Conservation (phyloP, 2,329 filamentous ascomycete genomes). For the Stromatinia cepivora region DNA sequence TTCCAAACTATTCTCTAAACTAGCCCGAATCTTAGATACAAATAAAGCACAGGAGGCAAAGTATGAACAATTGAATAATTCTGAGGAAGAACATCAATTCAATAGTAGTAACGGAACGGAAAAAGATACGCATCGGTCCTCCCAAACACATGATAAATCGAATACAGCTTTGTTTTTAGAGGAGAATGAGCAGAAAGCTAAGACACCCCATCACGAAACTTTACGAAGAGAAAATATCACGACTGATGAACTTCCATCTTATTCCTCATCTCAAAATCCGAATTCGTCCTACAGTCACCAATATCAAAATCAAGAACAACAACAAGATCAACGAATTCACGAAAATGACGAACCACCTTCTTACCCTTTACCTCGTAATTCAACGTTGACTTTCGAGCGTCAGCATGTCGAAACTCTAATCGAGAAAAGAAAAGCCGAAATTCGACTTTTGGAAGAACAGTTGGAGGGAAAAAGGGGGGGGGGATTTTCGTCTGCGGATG, state of each 20-base stretch:
- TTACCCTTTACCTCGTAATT: not conserved
- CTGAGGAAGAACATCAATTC: not conserved
- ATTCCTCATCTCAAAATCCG: not conserved
- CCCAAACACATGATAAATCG: not conserved
- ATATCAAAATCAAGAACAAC: too few relatives aligned
- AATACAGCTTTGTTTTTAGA: too few relatives aligned
- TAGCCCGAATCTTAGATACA: not conserved
- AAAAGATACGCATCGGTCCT: not conserved
- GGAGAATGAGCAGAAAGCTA: not conserved
- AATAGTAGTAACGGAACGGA: not conserved
- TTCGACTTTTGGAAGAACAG: not conserved
- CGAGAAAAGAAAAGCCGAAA: not conserved
- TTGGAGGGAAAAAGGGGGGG: not conserved
- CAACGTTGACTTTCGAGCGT: not conserved
- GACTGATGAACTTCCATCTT: not conserved
- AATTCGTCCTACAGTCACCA: too few relatives aligned
- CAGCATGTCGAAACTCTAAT: not conserved
- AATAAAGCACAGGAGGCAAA: not conserved
- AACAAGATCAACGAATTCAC: not conserved
- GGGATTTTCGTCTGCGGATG: not conserved
- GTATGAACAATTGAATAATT: not conserved
- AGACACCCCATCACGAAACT: not conserved
- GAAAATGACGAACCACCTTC: not conserved
- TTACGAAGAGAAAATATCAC: not conserved
- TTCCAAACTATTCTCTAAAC: not conserved